These are phyloP conservation scores for Auricularia sp. DNA, from an alignment of 768 basidiomycete genomes.

Conservation along the genomic window DNA sequence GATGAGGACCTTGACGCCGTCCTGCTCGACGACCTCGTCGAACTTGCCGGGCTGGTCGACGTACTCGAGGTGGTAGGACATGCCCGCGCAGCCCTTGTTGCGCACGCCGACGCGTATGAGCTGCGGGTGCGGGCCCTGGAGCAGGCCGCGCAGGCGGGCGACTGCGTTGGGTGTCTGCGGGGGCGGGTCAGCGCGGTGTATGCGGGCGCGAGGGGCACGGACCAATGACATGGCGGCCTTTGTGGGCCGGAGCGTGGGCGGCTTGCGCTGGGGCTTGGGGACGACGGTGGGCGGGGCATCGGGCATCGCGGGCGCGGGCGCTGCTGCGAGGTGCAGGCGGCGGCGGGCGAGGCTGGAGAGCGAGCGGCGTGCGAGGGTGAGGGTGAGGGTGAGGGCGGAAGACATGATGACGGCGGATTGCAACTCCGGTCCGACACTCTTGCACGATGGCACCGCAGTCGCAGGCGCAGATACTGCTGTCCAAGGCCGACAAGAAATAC, in stretches of 20 bases:
- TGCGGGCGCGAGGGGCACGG: conserved; percentile 16
- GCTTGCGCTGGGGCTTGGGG: conserved; percentile 49
- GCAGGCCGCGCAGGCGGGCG: conserved; percentile 55
- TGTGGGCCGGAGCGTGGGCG: conserved; percentile 56
- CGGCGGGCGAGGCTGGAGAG: not conserved
- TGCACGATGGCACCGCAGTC: conserved; percentile 63
- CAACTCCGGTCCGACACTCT: not conserved
- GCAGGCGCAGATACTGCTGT: conserved; percentile 60
- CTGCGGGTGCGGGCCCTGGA: conserved; percentile 79
- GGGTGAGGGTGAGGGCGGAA: conserved; percentile 1
- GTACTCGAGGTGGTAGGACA: conserved; percentile 88
- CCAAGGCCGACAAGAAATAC: conserved; percentile 90
- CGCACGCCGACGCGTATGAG: conserved; percentile 91
- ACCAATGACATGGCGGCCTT: conserved; percentile 77
- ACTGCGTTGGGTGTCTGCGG: conserved; percentile 73
- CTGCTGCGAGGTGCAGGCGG: not conserved
- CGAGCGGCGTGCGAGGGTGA: conserved; percentile 26
- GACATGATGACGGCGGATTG: not conserved
- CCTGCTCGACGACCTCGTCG: conserved; percentile 94
- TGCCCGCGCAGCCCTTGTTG: conserved; percentile 94
- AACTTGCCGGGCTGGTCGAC: conserved; percentile 84
- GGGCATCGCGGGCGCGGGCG: conserved; percentile 14
- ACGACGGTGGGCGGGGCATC: conserved; percentile 46
- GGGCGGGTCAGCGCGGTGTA: conserved; percentile 5
- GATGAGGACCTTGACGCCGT: conserved; percentile 86